Conservation (phyloP, 1,284 basidiomycete genomes). For the Fomitiporia mediterranea region DNA sequence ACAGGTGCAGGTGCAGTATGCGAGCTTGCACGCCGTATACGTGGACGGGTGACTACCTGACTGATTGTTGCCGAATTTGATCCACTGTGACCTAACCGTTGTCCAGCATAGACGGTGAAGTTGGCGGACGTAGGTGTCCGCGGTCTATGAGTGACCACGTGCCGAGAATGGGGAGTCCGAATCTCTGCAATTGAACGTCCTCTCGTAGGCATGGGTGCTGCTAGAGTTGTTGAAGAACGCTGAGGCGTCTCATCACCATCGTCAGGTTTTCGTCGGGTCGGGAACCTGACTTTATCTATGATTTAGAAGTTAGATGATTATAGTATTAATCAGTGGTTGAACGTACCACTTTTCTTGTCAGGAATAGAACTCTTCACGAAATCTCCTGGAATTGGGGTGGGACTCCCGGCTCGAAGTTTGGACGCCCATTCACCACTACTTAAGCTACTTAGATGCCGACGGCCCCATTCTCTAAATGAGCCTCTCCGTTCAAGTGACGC, state of each 20-base stretch:
- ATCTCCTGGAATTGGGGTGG: conserved; percentile 22
- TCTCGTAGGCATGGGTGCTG: not conserved
- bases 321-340: not conserved
- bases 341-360: conserved; percentile 17
- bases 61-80: conserved; percentile 16
- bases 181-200: conserved; percentile 11
- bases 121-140: conserved; percentile 11
- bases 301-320: not conserved
- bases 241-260: conserved; percentile 4
- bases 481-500: conserved; percentile 25
- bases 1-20: conserved; percentile 30
- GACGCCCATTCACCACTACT: conserved; percentile 51
- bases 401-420: conserved; percentile 33
- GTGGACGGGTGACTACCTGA: conserved; percentile 26
- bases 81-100: conserved; percentile 10
- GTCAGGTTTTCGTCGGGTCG: not conserved
- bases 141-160: conserved; percentile 16
- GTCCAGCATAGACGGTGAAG: not conserved
- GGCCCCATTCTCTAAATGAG: conserved; percentile 48
- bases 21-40: conserved; percentile 43
- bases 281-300: conserved; percentile 3
- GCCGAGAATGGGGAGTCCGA: conserved; percentile 13
- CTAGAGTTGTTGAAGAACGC: not conserved
- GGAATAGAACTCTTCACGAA: conserved; percentile 9
- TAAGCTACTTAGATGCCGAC: conserved; percentile 42